A percentile compares a stretch with the other conserved stretches of the same genome.
Conservation (phyloP, 2,329 filamentous ascomycete species). For the Colletotrichum cereale region DNA sequence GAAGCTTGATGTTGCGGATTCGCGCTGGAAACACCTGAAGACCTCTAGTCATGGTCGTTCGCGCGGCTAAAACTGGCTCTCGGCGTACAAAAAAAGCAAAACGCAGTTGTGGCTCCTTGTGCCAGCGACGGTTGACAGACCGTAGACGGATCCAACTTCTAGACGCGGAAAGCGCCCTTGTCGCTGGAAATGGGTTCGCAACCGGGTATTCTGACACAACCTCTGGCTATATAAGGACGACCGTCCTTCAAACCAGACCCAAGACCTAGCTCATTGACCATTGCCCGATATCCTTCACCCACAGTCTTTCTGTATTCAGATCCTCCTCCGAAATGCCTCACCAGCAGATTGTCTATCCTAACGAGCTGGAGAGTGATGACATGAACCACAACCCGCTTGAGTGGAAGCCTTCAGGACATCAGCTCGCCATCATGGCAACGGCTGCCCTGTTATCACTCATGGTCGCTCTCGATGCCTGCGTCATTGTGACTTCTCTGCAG, state of each 20-base stretch:
- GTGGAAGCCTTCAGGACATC: background rate
- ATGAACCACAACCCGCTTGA: background rate
- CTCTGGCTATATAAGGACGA: background rate
- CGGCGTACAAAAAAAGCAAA: background rate
- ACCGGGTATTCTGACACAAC: background rate
- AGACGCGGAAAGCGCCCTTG: background rate
- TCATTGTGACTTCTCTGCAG: slow-evolving; percentile 22
- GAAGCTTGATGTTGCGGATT: background rate
- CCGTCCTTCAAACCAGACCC: background rate
- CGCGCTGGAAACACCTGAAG: background rate
- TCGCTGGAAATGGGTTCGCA: too few species aligned
- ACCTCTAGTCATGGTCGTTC: background rate
- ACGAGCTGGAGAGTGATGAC: background rate
- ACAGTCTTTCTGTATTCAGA: too few species aligned
- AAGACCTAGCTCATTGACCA: too few species aligned
- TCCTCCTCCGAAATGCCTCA: background rate
- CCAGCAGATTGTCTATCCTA: background rate
- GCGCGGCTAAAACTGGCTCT: background rate
- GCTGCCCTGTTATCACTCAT: slow-evolving; percentile 18
- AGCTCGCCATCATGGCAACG: slow-evolving; percentile 9
- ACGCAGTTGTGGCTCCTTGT: background rate
- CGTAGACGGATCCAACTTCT: background rate
- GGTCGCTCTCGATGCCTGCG: slow-evolving; percentile 19
- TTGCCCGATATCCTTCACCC: too few species aligned
- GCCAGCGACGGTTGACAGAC: background rate